Percentiles rank a stretch among this genome's conserved stretches.
These are phyloP conservation scores for Paecilomyces sp. DNA, from an alignment of 2,329 filamentous ascomycete species.

Conservation along the genomic window DNA sequence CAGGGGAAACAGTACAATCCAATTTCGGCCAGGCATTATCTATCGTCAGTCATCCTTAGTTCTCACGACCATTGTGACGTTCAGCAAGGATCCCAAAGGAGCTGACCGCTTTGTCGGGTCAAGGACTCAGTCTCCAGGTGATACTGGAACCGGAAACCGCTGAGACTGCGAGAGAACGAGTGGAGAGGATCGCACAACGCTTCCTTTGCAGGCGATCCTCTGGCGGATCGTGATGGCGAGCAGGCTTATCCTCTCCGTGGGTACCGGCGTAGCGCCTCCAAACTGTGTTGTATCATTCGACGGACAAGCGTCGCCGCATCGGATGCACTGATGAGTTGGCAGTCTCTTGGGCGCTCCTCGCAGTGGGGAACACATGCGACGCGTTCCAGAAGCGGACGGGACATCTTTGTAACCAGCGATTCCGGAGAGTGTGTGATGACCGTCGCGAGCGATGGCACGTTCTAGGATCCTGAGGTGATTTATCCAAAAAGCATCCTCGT, in stretches of 20 bases:
- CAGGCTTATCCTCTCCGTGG: not conserved
- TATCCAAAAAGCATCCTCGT: not conserved
- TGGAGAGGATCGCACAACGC: not conserved
- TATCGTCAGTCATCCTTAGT: not conserved
- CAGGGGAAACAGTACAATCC: not conserved
- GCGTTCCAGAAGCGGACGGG: constrained; percentile 30
- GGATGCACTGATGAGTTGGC: constrained; percentile 75
- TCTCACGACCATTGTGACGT: not conserved
- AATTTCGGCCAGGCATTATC: not conserved
- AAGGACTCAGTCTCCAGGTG: constrained; percentile 15
- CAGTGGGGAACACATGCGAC: constrained; percentile 44
- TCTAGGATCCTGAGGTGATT: not conserved
- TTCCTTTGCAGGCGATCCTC: not conserved
- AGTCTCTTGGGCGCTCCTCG: constrained; percentile 53
- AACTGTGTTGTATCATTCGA: constrained; percentile 5
- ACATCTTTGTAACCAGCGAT: constrained; percentile 12
- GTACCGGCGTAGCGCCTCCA: not conserved
- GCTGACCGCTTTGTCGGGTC: constrained; percentile 9
- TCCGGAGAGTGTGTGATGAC: not conserved
- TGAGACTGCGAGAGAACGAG: constrained; percentile 1
- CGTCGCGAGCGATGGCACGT: not conserved
- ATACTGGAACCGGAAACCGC: not conserved
- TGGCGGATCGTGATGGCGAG: not conserved
- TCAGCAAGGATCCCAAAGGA: constrained; percentile 11
- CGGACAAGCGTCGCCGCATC: constrained; percentile 15